These are phyloP conservation scores for Zea luxurians DNA, from an alignment of 176 grass and related monocot species.

Conservation along the genomic window DNA sequence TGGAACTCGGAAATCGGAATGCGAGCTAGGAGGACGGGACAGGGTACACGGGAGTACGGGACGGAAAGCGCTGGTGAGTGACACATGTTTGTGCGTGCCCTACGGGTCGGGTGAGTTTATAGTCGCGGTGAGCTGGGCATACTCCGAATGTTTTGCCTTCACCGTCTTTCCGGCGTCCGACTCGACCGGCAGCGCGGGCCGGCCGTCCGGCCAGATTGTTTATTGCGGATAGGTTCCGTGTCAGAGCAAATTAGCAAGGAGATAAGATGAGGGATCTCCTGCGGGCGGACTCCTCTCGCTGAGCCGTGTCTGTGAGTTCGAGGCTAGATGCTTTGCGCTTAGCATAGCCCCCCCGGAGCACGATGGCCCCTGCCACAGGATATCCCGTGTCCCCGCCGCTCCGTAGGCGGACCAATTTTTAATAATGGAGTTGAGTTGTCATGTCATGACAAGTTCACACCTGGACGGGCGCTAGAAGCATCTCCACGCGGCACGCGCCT, in stretches of 20 bases:
- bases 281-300: neutral
- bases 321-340: too few species aligned
- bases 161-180: neutral
- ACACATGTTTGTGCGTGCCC: constrained; percentile 3
- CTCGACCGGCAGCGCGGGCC: constrained; percentile 32
- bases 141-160: neutral
- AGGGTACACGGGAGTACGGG: neutral
- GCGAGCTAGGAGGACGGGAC: neutral
- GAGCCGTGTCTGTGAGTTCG: neutral
- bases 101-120: constrained; percentile 11
- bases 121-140: neutral
- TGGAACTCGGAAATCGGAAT: constrained; percentile 24
- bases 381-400: neutral
- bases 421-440: neutral
- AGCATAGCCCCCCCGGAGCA: neutral
- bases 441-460: constrained; percentile 18
- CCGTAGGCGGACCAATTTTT: neutral
- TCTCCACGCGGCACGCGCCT: constrained; percentile 25
- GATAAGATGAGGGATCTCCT: constrained; percentile 42
- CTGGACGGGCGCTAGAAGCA: constrained; percentile 51
- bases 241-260: constrained; percentile 12
- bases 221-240: constrained; percentile 18
- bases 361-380: neutral
- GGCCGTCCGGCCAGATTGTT: constrained; percentile 36
- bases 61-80: neutral